A percentile compares a stretch with the other conserved stretches of the same genome.
Evolutionary conservation across 768 basidiomycete genomes (phyloP).

Genomic region (Rossbeevera mucosa): DNA sequence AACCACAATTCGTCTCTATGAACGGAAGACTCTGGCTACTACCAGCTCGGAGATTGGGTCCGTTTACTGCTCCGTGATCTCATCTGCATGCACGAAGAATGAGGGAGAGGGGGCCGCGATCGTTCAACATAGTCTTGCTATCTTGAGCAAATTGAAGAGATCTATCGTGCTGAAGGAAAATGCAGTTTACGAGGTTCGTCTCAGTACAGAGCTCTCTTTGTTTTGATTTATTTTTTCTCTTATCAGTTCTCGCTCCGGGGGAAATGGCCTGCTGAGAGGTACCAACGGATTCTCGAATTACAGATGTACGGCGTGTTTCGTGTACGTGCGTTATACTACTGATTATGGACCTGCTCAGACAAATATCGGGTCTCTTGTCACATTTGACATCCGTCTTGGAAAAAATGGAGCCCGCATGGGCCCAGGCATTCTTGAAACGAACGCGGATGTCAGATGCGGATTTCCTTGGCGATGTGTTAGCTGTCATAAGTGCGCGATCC

Average conservation of each 20-base stretch:
- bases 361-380: slow-evolving; percentile 64
- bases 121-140: slow-evolving; percentile 62
- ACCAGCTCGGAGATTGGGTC: slow-evolving; percentile 63
- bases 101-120: slow-evolving; percentile 52
- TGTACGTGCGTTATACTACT: not conserved
- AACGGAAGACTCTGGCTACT: slow-evolving; percentile 65
- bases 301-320: slow-evolving; percentile 48
- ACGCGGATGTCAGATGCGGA: slow-evolving; percentile 72
- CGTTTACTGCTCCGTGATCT: slow-evolving; percentile 73
- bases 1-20: slow-evolving; percentile 68
- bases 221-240: not conserved
- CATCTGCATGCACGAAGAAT: slow-evolving; percentile 55
- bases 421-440: slow-evolving; percentile 66
- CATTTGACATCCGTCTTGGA: slow-evolving; percentile 71
- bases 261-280: slow-evolving; percentile 75
- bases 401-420: slow-evolving; percentile 73
- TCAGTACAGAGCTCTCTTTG: not conserved
- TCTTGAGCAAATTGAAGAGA: slow-evolving; percentile 67
- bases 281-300: slow-evolving; percentile 61
- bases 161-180: slow-evolving; percentile 54
- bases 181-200: slow-evolving; percentile 59
- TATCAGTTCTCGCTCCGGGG: slow-evolving; percentile 69
- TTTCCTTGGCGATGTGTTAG: slow-evolving; percentile 82
- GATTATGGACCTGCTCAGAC: slow-evolving; percentile 36
- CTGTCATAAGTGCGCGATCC: slow-evolving; percentile 61